Base-by-base conservation (phyloP, 306 rosid genomes). In the Cucurbita moschata region DNA sequence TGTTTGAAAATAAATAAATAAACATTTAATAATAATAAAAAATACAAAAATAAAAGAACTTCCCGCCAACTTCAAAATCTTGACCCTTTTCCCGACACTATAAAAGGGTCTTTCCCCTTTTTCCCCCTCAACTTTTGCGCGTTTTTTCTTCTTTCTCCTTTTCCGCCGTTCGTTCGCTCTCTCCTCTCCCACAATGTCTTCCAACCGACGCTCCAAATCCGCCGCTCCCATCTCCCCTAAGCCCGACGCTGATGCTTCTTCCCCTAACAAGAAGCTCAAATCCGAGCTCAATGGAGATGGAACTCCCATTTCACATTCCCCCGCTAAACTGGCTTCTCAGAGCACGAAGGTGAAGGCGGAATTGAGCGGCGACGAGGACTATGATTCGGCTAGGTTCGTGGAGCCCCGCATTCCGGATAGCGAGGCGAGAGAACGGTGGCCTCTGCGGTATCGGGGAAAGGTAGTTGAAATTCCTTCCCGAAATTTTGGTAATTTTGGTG, bases 401-500 rank as follows among this genome's bases (percentile, higher is more conserved):
- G 86, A 89, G 14, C 75, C 83, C 7, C 82, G 79, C 0, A 35
- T 88, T 72, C 64, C 83, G 0, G 79, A 39, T 0, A 59, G 68
- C 19, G 88, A 88, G 59, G 96, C 96, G 4, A 76, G 75, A 40
- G 58, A 12, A 6, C 84, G 89, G 14, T 90, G 91, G 93, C 93
- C 96, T 0, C 46, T 77, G 1, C 82, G 91, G 7, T 90, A 90
- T n/a, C 58, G 16, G 38, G 77, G 50, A 23, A 61, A 80, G 87
- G 88, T 79, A 40, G 62, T 40, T 47, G 30, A n/a, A 63, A 60
- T 10, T 12, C 50, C 0, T 30, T 30, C 35, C 35, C 35, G 35
- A 30, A 30, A 30, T 67, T 47, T 69, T 43, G 47, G 26, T 65
- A 10, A 37, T 66, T n/a, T 65, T 44, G 26, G 30, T 18, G 23